Base-by-base conservation (phyloP, 148 eudicot species). In the Heliosperma pusillum region DNA sequence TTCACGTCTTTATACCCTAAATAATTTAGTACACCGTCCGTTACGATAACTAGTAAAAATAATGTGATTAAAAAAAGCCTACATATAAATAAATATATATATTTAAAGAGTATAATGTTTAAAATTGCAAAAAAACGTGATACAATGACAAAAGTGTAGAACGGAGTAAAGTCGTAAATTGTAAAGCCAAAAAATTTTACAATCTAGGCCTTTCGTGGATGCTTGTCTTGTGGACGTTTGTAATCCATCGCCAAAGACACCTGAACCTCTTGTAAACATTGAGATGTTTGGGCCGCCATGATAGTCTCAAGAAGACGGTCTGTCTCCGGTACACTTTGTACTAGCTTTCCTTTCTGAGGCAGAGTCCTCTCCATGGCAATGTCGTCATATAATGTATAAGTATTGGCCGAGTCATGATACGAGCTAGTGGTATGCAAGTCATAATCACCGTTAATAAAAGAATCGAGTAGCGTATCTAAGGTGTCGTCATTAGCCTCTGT, bases 251-350 rank as follows among this genome's bases (percentile, higher is more conserved):
- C 17, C 15, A 77, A 9, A 10, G 80, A 74, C 63, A 83, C 83
- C 0, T 84, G 79, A 26, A 90, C 88, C n/a, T 83, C 77, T 16
- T 80, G 87, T 12, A 76, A 67, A 11, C 80, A 4, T 29, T 82
- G 64, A 5, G 33, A 79, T 21, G 73, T 53, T 16, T 79, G 88
- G 36, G 36, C 36, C 36, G 5, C 71, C 21, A 88, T 78, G 17
- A 89, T 82, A 0, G 88, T 77, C 76, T 86, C 84, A 0, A 89
- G 86, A 44, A 87, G 85, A 1, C 90, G 89, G 20, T 87, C 94
- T 0, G 93, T 80, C 24, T 85, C 86, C 70, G 84, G 63, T 20
- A 91, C 88, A 11, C 88, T 80, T 59, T 89, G 81, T 33, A 33
- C 3, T 6, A 33, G 5, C 5, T 33, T 33, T 1, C 36, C 36